Base-by-base conservation (phyloP, 164 flowering plant species). In the Kingdonia uniflora region DNA sequence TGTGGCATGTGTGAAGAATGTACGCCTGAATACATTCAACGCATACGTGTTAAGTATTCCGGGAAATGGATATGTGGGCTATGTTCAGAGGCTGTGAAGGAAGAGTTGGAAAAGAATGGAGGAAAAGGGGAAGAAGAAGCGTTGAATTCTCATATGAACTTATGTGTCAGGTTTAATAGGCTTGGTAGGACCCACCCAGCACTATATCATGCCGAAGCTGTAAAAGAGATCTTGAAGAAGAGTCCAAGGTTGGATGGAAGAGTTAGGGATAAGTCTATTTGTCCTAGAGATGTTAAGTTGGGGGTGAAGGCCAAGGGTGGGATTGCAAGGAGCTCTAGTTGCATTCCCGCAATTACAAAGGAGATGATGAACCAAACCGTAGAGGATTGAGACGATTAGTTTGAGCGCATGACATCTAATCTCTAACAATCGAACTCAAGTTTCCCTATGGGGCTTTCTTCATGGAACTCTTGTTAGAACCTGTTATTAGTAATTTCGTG, bases 1-100 rank as follows among this genome's bases (percentile, higher is more conserved):
- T 88, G 95, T 25, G 89, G 84, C 22, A 70, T 85, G 82, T 63
- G 59, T 3, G 95, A 88, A 58, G 91, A 85, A 68, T 85, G 80
- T 77, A 85, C 96, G 0, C 71, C 57, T 0, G 80, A 81, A 55
- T 88, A 85, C 75, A 71, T 81, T 11, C 57, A 54, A 14, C 55
- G 67, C 0, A 74, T 81, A 10, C 71, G 84, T 0, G 74, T 64
- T 1, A 66, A 70, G 66, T 83, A 63, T 54, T 72, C 58, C 0
- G 96, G 94, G 49, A 80, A 70, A 60, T 57, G 74, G 71, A 65
- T 85, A 14, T 88, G 91, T 38, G 95, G 95, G 66, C 58, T 83
- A 17, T 88, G 95, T 37, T 42, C 81, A 0, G 91, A 75, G 43
- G 96, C 96, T 0, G 87, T 83, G 65, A 71, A 74, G 42, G 88